Base-by-base conservation (phyloP, 208 protist genomes). In the Phytomonas sp. region DNA sequence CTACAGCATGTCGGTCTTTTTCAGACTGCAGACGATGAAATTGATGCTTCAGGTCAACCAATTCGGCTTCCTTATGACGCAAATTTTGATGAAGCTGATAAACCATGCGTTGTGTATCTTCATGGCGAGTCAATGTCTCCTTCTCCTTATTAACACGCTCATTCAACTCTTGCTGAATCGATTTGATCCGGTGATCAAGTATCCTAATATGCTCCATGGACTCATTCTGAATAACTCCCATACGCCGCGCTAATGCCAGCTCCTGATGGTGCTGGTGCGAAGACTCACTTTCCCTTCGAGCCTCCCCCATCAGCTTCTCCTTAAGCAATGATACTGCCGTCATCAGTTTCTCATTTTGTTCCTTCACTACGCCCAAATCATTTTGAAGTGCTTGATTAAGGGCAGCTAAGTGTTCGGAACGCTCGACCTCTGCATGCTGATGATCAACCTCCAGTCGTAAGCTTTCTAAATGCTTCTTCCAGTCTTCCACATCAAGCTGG, bases 291-390 rank as follows among this genome's bases (percentile, higher is more conserved):
- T 75, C 82, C 30, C 77, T 66, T 31, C 82, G 77, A 9, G 84
- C 80, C 66, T 92, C 83, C 32, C 90, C 88, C 65, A 94, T 77
- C 13, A 94, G 77, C 56, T 80, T 78, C 62, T 92, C 79, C 79
- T 91, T 90, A 26, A 96, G 78, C 53, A 92, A 73, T 7, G 88
- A 81, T 9, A 85, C 80, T 43, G 91, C 91, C 40, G 85, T 40
- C 59, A 93, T 71, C n/a, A 96, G 75, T 56, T 89, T 84, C 51
- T 94, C 83, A 64, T 93, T 92, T 75, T 96, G 91, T 69, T 89
- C 84, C 65, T 81, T 85, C 62, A 96, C 64, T 13, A 76, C 77
- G 34, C 78, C 80, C 17, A 94, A 67, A 72, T 91, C 84, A 0
- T 68, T 62, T 20, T 80, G 80, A 32, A 96, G 76, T 7, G 64